These are phyloP conservation scores for Geoglossum cookeanum DNA, from an alignment of 2,329 filamentous ascomycete species.

Conservation along the genomic window DNA sequence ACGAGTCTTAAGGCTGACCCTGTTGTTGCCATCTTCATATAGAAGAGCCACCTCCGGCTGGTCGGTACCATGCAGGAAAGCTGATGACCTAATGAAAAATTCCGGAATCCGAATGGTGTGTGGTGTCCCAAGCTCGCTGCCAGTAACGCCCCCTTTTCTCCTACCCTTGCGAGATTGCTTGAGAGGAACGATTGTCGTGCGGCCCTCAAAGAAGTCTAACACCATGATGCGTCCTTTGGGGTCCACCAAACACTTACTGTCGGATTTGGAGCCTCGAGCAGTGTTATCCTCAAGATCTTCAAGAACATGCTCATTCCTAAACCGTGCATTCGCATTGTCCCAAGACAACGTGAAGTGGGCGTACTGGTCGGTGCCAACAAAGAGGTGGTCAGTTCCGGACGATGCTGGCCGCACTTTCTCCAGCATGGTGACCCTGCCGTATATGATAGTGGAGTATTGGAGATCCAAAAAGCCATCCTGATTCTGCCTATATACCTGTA, in stretches of 20 bases:
- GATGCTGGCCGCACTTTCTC: constrained; percentile 60
- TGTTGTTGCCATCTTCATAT: constrained; percentile 41
- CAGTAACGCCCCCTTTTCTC: constrained; percentile 18
- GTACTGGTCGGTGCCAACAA: constrained; percentile 76
- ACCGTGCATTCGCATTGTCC: constrained; percentile 38
- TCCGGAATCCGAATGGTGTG: constrained; percentile 44
- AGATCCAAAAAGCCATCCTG: constrained; percentile 42
- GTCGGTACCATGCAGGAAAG: constrained; percentile 39
- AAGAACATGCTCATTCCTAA: constrained; percentile 38
- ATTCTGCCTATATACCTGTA: constrained; percentile 62
- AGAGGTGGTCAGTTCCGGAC: constrained; percentile 62
- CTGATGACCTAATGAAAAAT: constrained; percentile 44
- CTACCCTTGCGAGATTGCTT: constrained; percentile 32
- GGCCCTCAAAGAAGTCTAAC: constrained; percentile 48
- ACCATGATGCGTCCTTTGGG: constrained; percentile 52
- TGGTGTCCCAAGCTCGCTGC: constrained; percentile 34
- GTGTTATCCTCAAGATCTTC: constrained; percentile 41
- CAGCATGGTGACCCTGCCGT: constrained; percentile 74
- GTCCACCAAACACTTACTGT: constrained; percentile 68
- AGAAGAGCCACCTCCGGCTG: constrained; percentile 44
- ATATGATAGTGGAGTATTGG: constrained; percentile 51
- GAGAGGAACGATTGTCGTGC: constrained; percentile 44
- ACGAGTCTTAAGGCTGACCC: constrained; percentile 33
- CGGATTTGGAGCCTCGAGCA: constrained; percentile 57
- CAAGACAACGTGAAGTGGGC: constrained; percentile 83